Conservation (phyloP, 2,329 filamentous ascomycete species). For the Penicillium sp. region DNA sequence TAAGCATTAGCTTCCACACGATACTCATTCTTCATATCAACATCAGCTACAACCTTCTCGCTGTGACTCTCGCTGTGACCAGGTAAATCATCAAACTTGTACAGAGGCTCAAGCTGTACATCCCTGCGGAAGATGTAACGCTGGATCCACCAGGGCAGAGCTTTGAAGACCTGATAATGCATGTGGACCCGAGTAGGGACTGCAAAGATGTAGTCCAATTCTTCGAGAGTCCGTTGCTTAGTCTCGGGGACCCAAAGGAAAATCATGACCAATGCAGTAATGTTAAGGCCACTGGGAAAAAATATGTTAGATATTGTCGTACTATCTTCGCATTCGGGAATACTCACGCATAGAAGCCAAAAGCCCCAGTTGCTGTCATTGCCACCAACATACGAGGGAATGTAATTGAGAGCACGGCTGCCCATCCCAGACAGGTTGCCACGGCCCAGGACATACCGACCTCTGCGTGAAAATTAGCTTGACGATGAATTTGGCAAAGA, state of each 20-base stretch:
- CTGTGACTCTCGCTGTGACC: neutral
- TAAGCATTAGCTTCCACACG: neutral
- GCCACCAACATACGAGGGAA: conserved; percentile 50
- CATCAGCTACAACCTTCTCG: neutral
- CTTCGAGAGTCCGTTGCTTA: conserved; percentile 53
- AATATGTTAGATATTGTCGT: neutral
- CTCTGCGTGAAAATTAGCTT: conserved; percentile 36
- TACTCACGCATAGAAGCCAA: conserved; percentile 58
- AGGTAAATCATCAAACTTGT: conserved; percentile 44
- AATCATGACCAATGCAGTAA: conserved; percentile 62
- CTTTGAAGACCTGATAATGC: conserved; percentile 57
- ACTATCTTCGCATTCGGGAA: neutral
- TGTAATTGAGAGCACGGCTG: conserved; percentile 51
- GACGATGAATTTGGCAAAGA: neutral
- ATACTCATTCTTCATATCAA: neutral
- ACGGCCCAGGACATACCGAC: conserved; percentile 50
- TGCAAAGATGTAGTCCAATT: conserved; percentile 60
- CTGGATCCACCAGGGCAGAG: conserved; percentile 62
- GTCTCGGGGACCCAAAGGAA: conserved; percentile 62
- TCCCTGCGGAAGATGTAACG: conserved; percentile 56
- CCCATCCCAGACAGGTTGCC: conserved; percentile 50
- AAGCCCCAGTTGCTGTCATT: conserved; percentile 55
- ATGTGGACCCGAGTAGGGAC: conserved; percentile 60
- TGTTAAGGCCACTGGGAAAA: conserved; percentile 53
- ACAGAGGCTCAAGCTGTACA: conserved; percentile 51